Conservation (phyloP, 495 filamentous ascomycete genomes). For the Paragyromitra xinjiangensis region DNA sequence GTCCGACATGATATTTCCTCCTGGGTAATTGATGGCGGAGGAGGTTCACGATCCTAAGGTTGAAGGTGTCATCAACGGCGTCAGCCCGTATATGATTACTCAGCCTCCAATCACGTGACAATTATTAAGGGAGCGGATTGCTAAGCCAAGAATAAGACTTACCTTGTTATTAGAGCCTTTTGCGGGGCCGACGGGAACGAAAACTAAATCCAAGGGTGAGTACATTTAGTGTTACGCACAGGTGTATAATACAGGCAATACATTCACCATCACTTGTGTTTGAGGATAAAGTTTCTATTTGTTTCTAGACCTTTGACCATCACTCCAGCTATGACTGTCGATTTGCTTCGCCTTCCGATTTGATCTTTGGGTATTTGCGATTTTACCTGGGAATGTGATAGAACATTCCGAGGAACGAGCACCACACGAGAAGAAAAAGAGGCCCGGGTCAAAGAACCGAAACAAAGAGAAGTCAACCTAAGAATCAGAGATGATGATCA, state of each 20-base stretch:
- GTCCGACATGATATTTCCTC: constrained; percentile 53
- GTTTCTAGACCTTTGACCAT: neutral
- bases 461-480: neutral
- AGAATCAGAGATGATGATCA: neutral
- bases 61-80: constrained; percentile 45
- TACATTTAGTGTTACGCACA: neutral
- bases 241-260: neutral
- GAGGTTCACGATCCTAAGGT: constrained; percentile 33
- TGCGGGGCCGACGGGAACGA: constrained; percentile 17
- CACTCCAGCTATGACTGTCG: constrained; percentile 3
- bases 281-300: constrained; percentile 3
- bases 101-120: constrained; percentile 41
- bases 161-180: neutral
- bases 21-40: constrained; percentile 35
- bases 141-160: neutral
- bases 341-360: neutral
- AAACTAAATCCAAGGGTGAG: constrained; percentile 10
- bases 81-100: constrained; percentile 38
- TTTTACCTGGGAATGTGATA: neutral
- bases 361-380: neutral
- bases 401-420: constrained; percentile 1
- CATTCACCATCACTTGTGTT: neutral
- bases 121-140: neutral
- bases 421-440: neutral
- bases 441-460: neutral